Base-by-base conservation (phyloP, 2,329 filamentous ascomycete species). In the Fusarium aywerte region DNA sequence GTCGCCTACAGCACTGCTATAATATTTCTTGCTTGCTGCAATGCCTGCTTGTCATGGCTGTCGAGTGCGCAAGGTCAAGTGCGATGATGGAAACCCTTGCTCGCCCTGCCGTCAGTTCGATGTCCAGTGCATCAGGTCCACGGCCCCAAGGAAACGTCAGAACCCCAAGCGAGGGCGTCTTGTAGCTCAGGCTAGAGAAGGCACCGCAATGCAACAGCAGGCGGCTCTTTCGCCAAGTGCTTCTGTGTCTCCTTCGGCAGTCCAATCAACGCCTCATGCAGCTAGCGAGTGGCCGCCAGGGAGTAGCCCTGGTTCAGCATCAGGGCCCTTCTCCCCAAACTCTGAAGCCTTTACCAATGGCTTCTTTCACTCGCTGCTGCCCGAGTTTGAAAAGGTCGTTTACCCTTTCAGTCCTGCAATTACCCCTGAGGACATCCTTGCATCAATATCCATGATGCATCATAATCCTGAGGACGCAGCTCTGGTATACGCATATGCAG, bases 51-150 rank as follows among this genome's bases (percentile, higher is more conserved):
- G 70, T 16, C 70, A 72, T 54, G 61, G 66, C 43, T 73, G 70
- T 43, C 70, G 70, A 39, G 58, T 72, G 31, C 70, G 70, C 45
- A 73, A 73, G 64, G 70, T 73, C 48, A 71, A 65, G 44, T 73
- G 70, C 58, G 70, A 73, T 49, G 68, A 72, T 32, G 63, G 54
- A 16, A 52, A 68, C 20, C 70, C 70, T 35, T 73, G 70, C 47
- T 62, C 60, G 27, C 66, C 67, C 32, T 73, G 70, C 23, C 55
- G 56, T 21, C 66, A 71, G 27, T 66, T 69, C 43, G 56, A 62
- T 45, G 52, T 73, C 33, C 58, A 65, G 33, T 71, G 69, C 67
- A 54, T 70, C 44, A 65, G 60, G 51, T 58, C 67, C 16, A 53
- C 60, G 29, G 55, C 60, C 12, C 64, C 67, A 13, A 62, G 39